phyloP scores from a whole-genome alignment of 768 basidiomycete species.

The Collybia sordida region DNA sequence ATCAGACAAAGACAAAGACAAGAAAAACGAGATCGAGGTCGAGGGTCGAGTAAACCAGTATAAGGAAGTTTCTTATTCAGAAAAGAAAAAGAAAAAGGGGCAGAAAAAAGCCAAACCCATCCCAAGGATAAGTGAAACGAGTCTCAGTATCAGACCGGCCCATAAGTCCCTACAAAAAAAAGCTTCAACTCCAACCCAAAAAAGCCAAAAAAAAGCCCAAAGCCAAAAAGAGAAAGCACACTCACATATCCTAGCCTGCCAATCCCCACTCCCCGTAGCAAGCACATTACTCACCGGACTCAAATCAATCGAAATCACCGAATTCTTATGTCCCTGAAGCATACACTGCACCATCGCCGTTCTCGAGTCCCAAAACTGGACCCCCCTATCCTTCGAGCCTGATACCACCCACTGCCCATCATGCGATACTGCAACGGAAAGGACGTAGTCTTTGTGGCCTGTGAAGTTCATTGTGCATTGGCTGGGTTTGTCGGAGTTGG shows the following conservation, averaged over 20 bases:
- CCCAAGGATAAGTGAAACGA: too few relatives aligned
- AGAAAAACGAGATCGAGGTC: too few relatives aligned
- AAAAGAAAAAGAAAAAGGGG: too few relatives aligned
- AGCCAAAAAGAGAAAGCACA: slow-evolving; percentile 17
- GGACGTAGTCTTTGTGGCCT: slow-evolving; percentile 80
- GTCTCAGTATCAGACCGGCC: too few relatives aligned
- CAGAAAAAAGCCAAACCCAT: too few relatives aligned
- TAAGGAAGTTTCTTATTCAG: too few relatives aligned
- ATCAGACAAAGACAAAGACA: too few relatives aligned
- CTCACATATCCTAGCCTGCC: slow-evolving; percentile 56
- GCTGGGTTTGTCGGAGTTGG: slow-evolving; percentile 33
- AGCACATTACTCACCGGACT: slow-evolving; percentile 44
- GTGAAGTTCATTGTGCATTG: slow-evolving; percentile 81
- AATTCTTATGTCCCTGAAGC: slow-evolving; percentile 75
- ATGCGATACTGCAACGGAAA: slow-evolving; percentile 74
- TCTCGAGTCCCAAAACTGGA: slow-evolving; percentile 90
- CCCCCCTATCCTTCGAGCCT: slow-evolving; percentile 91
- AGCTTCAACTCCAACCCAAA: background rate
- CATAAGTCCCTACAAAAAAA: too few relatives aligned
- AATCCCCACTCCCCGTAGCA: slow-evolving; percentile 56
- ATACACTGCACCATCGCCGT: slow-evolving; percentile 83
- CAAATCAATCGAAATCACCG: slow-evolving; percentile 52
- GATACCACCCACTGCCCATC: slow-evolving; percentile 95
- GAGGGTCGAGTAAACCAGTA: too few relatives aligned
- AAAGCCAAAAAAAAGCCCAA: background rate